Evolutionary conservation across 805 yeast genomes (phyloP).

Genomic region (Saturnispora quitensis): DNA sequence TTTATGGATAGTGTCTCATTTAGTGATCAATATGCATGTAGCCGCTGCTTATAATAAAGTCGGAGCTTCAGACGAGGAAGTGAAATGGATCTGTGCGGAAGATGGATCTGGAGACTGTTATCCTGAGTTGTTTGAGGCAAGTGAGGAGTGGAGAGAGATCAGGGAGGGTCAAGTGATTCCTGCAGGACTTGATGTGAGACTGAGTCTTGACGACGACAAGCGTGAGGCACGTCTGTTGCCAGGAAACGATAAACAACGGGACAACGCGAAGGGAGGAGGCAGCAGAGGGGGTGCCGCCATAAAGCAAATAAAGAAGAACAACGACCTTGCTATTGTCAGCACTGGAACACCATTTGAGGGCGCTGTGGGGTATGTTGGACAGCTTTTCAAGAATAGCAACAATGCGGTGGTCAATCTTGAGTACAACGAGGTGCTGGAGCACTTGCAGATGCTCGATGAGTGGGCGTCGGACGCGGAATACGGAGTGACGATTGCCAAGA

Average conservation of each 20-base stretch:
- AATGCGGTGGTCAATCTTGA: not conserved
- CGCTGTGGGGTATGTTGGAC: slow-evolving; percentile 5
- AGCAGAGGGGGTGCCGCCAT: not conserved
- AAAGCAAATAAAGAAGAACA: slow-evolving; percentile 3
- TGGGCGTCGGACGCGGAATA: slow-evolving; percentile 58
- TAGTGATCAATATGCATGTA: not conserved
- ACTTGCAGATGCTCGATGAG: slow-evolving; percentile 42
- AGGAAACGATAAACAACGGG: not conserved
- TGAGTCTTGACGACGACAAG: slow-evolving; percentile 63
- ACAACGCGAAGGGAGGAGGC: not conserved
- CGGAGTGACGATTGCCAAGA: slow-evolving; percentile 39
- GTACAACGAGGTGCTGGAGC: slow-evolving; percentile 9
- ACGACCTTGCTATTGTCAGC: slow-evolving; percentile 8
- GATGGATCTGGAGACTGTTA: slow-evolving; percentile 46
- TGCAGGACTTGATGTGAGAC: slow-evolving; percentile 65
- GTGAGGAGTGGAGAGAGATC: slow-evolving; percentile 59
- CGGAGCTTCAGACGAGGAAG: slow-evolving; percentile 6
- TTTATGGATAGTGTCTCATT: not conserved
- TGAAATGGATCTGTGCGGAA: slow-evolving; percentile 32
- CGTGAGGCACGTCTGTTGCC: slow-evolving; percentile 56
- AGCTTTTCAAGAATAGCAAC: not conserved
- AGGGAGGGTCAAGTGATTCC: slow-evolving; percentile 71
- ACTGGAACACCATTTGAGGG: slow-evolving; percentile 1
- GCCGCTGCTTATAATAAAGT: not conserved
- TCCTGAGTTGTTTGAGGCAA: slow-evolving; percentile 54